Evolutionary conservation across 2,329 filamentous ascomycete genomes (phyloP), one percentile per base, ranked within the genome.

Genomic region (Cucurbitaria berberidis): DNA sequence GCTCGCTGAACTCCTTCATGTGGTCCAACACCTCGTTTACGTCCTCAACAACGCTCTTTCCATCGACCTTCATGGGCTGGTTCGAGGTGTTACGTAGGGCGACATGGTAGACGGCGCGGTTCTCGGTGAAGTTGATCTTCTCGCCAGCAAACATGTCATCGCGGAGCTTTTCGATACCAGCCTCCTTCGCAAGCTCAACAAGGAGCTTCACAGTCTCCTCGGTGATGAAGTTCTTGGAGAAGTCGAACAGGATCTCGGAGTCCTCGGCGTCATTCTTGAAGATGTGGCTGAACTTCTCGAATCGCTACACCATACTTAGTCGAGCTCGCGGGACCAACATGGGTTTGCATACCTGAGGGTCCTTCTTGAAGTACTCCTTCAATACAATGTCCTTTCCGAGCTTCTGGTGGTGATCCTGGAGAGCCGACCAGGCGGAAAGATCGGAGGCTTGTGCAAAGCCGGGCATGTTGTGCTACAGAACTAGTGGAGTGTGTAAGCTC

Each of bases 61-160:
- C 93, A 63, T 97, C 89, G 27, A 98, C 95, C 78, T 91, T 75
- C 85, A 89, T 87, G 42, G 82, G 86, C 84, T 90, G 86, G 75
- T 90, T 92, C 75, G 86, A 84, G 61, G 92, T 88, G 76, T 99
- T 99, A 76, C 95, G 89, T 72, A 99, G 85, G 43, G 95, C 95
- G 66, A 91, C 86, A 80, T 99, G 95, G 82, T 96, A 96, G 63
- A 99, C 95, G 63, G 95, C 95, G 62, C 95, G 89, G 74, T 93
- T 83, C 83, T 99, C 95, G 55, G 95, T 99, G 81, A 97, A 97
- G 86, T 99, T 99, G 84, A 99, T 98, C 85, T 96, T 93, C 74
- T 98, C 91, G 67, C 95, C 95, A 53, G 87, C 88, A 80, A 99
- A 99, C 93, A 99, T 96, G 73, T 88, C 88, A 86, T 99, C 93